phyloP scores from a whole-genome alignment of 129 eudicot genomes.

The Escallonia herrerae region DNA sequence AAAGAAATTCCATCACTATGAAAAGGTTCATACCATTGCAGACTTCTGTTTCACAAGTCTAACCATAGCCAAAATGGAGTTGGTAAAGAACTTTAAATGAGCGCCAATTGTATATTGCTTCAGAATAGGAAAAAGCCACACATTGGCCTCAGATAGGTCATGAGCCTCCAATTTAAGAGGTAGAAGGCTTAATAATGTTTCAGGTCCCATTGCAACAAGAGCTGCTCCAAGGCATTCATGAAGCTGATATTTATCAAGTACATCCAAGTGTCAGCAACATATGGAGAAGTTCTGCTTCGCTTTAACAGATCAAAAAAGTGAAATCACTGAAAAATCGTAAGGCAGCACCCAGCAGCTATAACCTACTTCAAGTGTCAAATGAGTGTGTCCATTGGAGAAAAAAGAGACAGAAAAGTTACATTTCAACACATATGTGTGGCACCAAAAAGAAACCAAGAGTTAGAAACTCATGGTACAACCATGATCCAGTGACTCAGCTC shows the following conservation, averaged over 20 bases:
- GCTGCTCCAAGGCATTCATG: conserved; percentile 90
- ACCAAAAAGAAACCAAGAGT: not conserved
- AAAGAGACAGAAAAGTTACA: not conserved
- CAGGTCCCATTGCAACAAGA: conserved; percentile 90
- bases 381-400: not conserved
- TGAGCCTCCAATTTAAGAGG: conserved; percentile 67
- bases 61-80: conserved; percentile 44
- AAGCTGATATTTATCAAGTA: conserved; percentile 46
- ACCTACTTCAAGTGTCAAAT: not conserved
- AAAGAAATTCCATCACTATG: not conserved
- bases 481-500: too few relatives aligned
- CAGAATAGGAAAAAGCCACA: conserved; percentile 90
- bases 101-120: conserved; percentile 83
- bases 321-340: not conserved
- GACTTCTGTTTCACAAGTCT: conserved; percentile 58
- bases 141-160: conserved; percentile 59
- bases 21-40: conserved; percentile 39
- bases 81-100: conserved; percentile 58
- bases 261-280: not conserved
- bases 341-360: not conserved
- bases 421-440: not conserved
- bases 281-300: not conserved
- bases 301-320: not conserved
- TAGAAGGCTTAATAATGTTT: conserved; percentile 49
- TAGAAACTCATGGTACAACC: not conserved